These are phyloP conservation scores for Termitomyces bulborhizus DNA, from an alignment of 768 basidiomycete genomes.

Conservation along the genomic window DNA sequence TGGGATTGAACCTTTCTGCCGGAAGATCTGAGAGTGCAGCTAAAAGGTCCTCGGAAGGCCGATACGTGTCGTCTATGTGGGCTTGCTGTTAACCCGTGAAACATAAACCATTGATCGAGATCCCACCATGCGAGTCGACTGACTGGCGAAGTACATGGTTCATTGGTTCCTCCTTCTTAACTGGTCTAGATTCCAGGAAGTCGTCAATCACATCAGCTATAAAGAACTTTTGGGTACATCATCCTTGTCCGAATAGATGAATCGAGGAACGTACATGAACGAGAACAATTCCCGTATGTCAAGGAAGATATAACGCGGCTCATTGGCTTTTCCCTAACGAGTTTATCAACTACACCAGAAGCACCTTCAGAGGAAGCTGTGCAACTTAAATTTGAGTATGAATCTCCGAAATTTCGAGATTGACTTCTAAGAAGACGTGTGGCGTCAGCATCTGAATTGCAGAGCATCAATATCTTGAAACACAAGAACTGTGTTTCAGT, in stretches of 20 bases:
- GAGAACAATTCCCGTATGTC: neutral
- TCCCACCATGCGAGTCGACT: neutral
- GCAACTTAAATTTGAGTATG: neutral
- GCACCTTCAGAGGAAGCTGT: neutral
- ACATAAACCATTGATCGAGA: too few relatives aligned
- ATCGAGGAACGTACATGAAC: neutral
- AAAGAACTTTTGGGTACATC: neutral
- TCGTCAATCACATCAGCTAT: neutral
- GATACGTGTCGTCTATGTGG: neutral
- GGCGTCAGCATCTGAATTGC: constrained; percentile 8
- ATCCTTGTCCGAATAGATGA: neutral
- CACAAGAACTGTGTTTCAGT: neutral
- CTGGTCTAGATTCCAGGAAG: neutral
- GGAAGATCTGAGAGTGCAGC: neutral
- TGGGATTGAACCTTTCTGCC: neutral
- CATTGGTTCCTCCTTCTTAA: neutral
- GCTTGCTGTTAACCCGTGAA: too few relatives aligned
- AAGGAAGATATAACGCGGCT: neutral
- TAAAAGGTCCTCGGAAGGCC: neutral
- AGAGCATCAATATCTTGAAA: neutral
- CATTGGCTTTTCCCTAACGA: neutral
- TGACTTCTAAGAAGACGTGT: neutral
- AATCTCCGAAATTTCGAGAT: neutral
- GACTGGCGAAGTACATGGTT: neutral
- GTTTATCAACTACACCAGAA: neutral